A percentile compares a stretch with the other conserved stretches of the same genome.
Evolutionary conservation across 208 protist species (phyloP).

Genomic region (Leishmania lainsoni): DNA sequence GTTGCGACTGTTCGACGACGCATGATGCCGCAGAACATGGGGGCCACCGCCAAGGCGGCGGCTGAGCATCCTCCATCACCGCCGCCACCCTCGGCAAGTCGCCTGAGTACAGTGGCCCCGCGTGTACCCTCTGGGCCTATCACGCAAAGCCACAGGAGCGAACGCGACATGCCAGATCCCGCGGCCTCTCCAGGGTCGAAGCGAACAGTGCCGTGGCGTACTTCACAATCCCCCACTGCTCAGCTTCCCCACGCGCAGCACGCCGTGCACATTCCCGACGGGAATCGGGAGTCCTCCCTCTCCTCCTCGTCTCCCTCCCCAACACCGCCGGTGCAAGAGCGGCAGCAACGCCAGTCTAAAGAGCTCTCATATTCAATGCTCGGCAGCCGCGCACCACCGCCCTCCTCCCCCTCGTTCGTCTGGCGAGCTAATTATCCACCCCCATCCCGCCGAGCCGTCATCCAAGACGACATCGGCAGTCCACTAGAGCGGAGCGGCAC

Average conservation of each 20-base stretch:
- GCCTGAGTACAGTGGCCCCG: background rate
- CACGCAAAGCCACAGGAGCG: background rate
- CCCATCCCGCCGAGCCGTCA: background rate
- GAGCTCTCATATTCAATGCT: background rate
- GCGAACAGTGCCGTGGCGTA: background rate
- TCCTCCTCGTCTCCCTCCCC: background rate
- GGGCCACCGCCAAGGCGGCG: conserved; percentile 4
- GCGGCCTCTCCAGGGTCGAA: background rate
- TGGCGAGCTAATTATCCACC: background rate
- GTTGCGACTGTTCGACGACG: background rate
- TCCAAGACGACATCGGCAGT: background rate
- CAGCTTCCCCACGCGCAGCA: background rate
- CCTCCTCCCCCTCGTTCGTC: background rate
- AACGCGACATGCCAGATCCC: background rate
- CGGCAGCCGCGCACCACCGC: background rate
- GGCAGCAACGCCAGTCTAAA: background rate
- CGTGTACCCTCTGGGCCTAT: background rate
- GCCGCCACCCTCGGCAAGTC: background rate
- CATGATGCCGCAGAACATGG: conserved; percentile 15
- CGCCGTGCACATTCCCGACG: background rate
- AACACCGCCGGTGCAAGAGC: background rate
- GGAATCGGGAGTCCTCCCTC: background rate
- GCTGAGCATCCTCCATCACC: background rate
- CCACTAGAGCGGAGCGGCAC: background rate
- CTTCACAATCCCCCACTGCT: background rate